Percentiles rank a stretch among this genome's conserved stretches.
Evolutionary conservation across 1,139 yeast genomes (phyloP).

Genomic region (Geotrichum klebahnii): DNA sequence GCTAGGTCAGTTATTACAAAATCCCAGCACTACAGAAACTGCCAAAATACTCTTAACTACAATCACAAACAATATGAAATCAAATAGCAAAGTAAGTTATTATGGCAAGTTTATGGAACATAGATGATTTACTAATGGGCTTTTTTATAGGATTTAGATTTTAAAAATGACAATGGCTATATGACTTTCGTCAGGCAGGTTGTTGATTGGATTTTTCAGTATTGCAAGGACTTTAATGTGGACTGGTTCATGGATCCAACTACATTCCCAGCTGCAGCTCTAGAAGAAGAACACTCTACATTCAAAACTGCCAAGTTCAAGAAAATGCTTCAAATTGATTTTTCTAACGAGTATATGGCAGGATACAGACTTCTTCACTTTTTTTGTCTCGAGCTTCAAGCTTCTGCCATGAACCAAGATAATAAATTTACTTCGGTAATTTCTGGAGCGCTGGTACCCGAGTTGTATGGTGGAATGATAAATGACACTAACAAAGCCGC

Average conservation of each 20-base stretch:
- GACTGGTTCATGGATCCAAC: conserved; percentile 17
- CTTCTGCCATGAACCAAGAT: conserved; percentile 7
- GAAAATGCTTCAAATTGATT: conserved; percentile 19
- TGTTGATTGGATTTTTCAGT: conserved; percentile 11
- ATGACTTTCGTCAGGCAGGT: conserved; percentile 13
- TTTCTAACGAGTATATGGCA: conserved; percentile 12
- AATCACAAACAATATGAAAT: conserved; percentile 9
- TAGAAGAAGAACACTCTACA: conserved; percentile 5
- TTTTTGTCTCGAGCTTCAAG: conserved; percentile 19
- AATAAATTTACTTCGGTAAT: conserved; percentile 8
- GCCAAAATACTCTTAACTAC: background rate
- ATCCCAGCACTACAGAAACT: background rate
- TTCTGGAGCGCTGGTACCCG: conserved; percentile 9
- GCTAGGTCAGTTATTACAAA: background rate
- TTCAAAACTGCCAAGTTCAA: conserved; percentile 15
- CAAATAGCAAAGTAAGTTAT: conserved; percentile 13
- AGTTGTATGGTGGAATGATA: background rate
- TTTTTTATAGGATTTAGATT: too few relatives aligned
- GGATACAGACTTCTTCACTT: conserved; percentile 16
- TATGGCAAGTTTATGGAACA: too few relatives aligned
- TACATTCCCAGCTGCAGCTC: conserved; percentile 4
- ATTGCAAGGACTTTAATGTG: conserved; percentile 5
- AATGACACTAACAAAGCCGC: conserved; percentile 7
- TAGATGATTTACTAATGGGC: too few relatives aligned
- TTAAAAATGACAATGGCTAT: conserved; percentile 14